phyloP scores from a whole-genome alignment of 192 early-diverging fungal species.

The Backusella luteola region DNA sequence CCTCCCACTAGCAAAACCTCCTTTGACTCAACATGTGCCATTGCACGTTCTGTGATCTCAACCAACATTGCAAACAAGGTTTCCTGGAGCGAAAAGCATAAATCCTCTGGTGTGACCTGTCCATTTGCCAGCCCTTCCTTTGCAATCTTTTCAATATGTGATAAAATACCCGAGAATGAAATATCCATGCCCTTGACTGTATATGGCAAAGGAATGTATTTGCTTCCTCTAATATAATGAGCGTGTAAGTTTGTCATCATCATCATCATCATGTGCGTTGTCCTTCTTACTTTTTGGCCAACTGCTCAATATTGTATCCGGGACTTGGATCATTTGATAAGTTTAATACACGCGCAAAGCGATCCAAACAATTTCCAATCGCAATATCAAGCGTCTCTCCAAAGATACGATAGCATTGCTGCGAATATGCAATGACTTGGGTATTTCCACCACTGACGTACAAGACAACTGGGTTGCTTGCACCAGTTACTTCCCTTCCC shows the following conservation, averaged over 20 bases:
- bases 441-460: conserved; percentile 99
- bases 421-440: conserved; percentile 97
- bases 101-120: conserved; percentile 73
- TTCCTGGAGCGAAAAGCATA: conserved; percentile 98
- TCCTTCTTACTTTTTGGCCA: conserved; percentile 72
- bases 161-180: conserved; percentile 94
- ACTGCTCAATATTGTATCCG: conserved; percentile 97
- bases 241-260: not conserved
- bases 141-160: conserved; percentile 78
- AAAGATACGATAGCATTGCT: conserved; percentile 92
- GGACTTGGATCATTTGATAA: conserved; percentile 96
- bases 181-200: conserved; percentile 99
- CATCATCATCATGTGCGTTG: not conserved
- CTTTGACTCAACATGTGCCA: conserved; percentile 92
- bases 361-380: conserved; percentile 96
- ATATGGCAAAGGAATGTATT: conserved; percentile 90
- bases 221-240: conserved; percentile 61
- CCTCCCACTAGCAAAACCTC: conserved; percentile 97
- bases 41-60: conserved; percentile 98
- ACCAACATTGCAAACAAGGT: conserved; percentile 99
- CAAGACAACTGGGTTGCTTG: conserved; percentile 90
- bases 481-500: conserved; percentile 95
- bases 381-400: conserved; percentile 99
- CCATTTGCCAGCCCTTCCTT: conserved; percentile 53
- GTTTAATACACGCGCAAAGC: conserved; percentile 92